A percentile compares a stretch with the other conserved stretches of the same genome.
Conservation (phyloP, 768 basidiomycete species). For the Chalciporus piperatus region DNA sequence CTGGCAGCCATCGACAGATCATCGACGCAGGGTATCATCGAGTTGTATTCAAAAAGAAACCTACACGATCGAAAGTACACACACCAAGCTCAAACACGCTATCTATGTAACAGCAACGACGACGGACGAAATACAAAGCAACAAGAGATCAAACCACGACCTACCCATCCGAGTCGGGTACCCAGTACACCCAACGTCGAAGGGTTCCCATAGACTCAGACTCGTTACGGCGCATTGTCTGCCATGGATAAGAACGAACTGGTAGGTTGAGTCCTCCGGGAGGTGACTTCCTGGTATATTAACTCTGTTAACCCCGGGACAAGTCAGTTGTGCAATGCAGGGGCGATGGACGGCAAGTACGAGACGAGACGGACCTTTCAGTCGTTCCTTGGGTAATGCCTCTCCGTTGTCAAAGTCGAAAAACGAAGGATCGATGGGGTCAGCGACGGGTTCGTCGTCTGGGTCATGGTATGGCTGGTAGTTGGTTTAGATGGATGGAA, state of each 20-base stretch:
- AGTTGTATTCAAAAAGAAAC: no score
- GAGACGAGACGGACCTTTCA: constrained; percentile 51
- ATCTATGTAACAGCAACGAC: no score
- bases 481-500: no score
- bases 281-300: constrained; percentile 52
- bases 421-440: constrained; percentile 70
- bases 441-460: constrained; percentile 83
- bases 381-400: constrained; percentile 59
- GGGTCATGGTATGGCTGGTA: constrained; percentile 82
- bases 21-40: no score
- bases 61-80: no score
- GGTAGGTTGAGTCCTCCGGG: constrained; percentile 7
- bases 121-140: no score
- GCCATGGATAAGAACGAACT: constrained; percentile 15
- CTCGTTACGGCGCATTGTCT: constrained; percentile 12
- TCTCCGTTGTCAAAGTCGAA: constrained; percentile 80
- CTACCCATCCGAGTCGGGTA: no score
- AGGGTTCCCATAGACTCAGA: no score
- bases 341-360: not conserved
- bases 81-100: no score
- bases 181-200: no score
- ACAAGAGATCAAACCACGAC: no score
- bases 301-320: constrained; percentile 25
- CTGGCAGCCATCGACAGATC: no score
- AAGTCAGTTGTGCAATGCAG: not conserved